These are phyloP conservation scores for Aspergillus melleus DNA, from an alignment of 2,329 filamentous ascomycete species.

Conservation along the genomic window DNA sequence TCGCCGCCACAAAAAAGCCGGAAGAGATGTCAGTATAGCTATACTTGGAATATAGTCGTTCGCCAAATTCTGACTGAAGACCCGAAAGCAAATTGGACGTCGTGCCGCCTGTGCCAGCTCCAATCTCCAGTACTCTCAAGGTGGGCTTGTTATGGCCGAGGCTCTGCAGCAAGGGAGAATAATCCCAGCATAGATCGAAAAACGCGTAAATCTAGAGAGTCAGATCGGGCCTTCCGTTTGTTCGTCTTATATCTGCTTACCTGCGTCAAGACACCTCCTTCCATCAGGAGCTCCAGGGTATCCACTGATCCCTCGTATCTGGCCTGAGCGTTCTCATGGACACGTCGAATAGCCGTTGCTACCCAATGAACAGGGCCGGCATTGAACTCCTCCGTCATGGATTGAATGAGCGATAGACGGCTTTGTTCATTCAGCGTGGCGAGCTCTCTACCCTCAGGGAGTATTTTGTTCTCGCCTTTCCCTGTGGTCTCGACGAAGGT, in stretches of 20 bases:
- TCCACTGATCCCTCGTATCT: neutral
- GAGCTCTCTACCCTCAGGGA: neutral
- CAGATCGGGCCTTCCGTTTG: neutral
- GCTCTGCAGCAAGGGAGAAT: neutral
- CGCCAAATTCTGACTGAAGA: neutral
- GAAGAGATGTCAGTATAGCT: conserved; percentile 35
- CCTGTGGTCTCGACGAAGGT: neutral
- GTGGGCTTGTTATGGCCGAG: conserved; percentile 10
- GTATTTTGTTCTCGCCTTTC: neutral
- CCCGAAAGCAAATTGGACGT: conserved; percentile 5
- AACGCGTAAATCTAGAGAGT: neutral
- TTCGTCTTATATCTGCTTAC: neutral
- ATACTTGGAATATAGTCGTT: conserved; percentile 16
- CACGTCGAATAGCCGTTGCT: neutral
- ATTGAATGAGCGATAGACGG: neutral
- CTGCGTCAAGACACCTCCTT: neutral
- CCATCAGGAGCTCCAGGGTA: neutral
- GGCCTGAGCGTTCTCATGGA: neutral
- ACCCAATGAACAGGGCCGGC: neutral
- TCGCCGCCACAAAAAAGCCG: conserved; percentile 29
- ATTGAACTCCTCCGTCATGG: neutral
- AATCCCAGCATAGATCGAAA: neutral
- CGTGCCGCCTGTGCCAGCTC: conserved; percentile 7
- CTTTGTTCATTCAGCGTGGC: neutral
- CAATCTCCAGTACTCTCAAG: conserved; percentile 9